A percentile compares a stretch with the other conserved stretches of the same genome.
Conservation (phyloP, 371 early-diverging fungal species). For the Mortierella sp. region DNA sequence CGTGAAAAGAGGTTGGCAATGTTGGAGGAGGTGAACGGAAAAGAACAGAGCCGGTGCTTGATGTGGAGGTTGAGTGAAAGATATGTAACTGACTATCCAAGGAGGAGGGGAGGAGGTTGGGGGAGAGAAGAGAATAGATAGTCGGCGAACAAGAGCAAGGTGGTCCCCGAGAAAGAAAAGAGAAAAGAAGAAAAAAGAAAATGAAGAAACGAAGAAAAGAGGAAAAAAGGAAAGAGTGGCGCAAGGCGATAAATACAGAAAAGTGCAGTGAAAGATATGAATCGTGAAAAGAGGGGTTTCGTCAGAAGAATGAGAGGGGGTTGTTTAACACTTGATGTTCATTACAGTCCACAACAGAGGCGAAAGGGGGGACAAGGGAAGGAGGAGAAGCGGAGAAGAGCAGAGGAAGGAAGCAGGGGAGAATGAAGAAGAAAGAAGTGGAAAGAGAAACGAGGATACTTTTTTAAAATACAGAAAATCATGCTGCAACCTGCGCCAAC, state of each 20-base stretch:
- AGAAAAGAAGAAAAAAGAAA: neutral
- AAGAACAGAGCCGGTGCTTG: slow-evolving; percentile 6
- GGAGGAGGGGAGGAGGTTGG: neutral
- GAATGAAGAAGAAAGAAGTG: slow-evolving; percentile 1
- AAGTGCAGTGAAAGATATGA: neutral
- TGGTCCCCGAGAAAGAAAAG: neutral
- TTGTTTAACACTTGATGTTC: slow-evolving; percentile 14
- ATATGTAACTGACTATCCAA: neutral
- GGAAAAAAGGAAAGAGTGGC: neutral
- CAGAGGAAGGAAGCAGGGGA: neutral
- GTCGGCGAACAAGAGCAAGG: slow-evolving; percentile 1
- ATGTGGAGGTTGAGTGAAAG: neutral
- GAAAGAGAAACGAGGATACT: neutral
- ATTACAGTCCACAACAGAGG: slow-evolving; percentile 28
- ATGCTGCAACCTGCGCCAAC: neutral
- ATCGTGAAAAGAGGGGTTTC: slow-evolving; percentile 7
- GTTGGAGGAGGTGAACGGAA: neutral
- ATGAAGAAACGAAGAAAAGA: neutral
- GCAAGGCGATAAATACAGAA: neutral
- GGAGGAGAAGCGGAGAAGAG: neutral
- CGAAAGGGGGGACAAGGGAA: neutral
- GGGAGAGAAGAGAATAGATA: neutral
- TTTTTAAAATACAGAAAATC: neutral
- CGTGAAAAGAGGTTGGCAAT: neutral
- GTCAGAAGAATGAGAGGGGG: slow-evolving; percentile 11